Evolutionary conservation across 1,284 basidiomycete species (phyloP).

Genomic region (Leccinum subrobustum): DNA sequence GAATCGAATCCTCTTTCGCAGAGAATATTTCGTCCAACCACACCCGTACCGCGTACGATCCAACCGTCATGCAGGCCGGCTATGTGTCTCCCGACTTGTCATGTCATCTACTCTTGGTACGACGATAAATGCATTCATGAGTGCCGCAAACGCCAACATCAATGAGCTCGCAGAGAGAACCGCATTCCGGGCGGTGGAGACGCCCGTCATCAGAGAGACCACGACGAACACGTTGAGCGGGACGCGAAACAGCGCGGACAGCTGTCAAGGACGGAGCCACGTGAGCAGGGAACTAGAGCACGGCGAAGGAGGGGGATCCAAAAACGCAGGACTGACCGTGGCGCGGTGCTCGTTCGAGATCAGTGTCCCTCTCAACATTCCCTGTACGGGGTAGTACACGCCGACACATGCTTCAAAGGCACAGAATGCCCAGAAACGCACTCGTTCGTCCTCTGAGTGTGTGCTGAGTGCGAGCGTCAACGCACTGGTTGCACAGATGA

Average conservation of each 20-base stretch:
- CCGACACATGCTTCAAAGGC: slow-evolving; percentile 74
- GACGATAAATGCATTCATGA: slow-evolving; percentile 55
- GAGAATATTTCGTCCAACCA: no score
- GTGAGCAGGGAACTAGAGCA: neutral
- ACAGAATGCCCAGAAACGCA: slow-evolving; percentile 73
- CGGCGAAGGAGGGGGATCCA: neutral
- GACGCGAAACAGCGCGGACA: slow-evolving; percentile 71
- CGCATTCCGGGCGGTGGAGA: slow-evolving; percentile 59
- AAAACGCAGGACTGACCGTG: slow-evolving; percentile 46
- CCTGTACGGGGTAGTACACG: slow-evolving; percentile 76
- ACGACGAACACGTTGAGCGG: slow-evolving; percentile 75
- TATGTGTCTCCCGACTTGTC: slow-evolving; percentile 19
- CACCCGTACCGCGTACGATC: neutral
- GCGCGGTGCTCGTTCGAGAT: slow-evolving; percentile 74
- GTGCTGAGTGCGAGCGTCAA: slow-evolving; percentile 56
- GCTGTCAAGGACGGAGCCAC: slow-evolving; percentile 34
- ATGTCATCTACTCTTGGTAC: slow-evolving; percentile 33
- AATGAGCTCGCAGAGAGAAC: slow-evolving; percentile 61
- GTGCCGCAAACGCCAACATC: slow-evolving; percentile 57
- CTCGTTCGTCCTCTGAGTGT: slow-evolving; percentile 43
- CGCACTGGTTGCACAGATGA: slow-evolving; percentile 58
- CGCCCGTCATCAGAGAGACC: slow-evolving; percentile 66
- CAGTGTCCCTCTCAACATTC: slow-evolving; percentile 67
- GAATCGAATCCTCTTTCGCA: neutral
- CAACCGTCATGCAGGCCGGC: slow-evolving; percentile 17